Percentiles rank a stretch among this genome's conserved stretches.
Conservation (phyloP, 768 basidiomycete species). For the Hypholoma sublateritium region DNA sequence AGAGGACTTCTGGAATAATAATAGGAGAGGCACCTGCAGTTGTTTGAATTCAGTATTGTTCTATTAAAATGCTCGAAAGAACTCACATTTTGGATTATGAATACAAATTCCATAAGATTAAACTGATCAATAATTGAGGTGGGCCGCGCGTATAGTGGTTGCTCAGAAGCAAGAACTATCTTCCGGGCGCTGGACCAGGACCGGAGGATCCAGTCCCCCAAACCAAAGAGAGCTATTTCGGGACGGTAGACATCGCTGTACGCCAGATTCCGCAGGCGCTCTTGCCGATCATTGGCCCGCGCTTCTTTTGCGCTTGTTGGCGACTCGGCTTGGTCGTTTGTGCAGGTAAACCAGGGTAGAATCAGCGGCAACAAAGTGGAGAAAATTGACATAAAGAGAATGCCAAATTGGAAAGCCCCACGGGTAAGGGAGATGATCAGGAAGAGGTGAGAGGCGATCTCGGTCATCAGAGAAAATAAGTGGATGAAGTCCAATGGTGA, state of each 20-base stretch:
- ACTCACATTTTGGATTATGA: slow-evolving; percentile 70
- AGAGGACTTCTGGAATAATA: slow-evolving; percentile 70
- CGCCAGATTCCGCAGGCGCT: slow-evolving; percentile 72
- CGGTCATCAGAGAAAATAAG: slow-evolving; percentile 67
- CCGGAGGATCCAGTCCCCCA: slow-evolving; percentile 82
- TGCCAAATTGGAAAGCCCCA: slow-evolving; percentile 51
- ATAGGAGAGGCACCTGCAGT: slow-evolving; percentile 67
- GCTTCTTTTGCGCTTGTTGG: slow-evolving; percentile 55
- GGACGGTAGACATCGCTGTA: slow-evolving; percentile 76
- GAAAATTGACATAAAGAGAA: slow-evolving; percentile 58
- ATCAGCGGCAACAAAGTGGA: slow-evolving; percentile 63
- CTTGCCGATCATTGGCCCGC: slow-evolving; percentile 67
- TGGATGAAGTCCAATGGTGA: slow-evolving; percentile 81
- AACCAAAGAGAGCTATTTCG: slow-evolving; percentile 79
- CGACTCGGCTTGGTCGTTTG: slow-evolving; percentile 40
- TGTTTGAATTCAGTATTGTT: slow-evolving; percentile 9
- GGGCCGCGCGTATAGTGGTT: slow-evolving; percentile 38
- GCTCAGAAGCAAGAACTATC: slow-evolving; percentile 58
- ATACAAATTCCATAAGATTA: slow-evolving; percentile 63
- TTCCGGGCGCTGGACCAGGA: slow-evolving; percentile 71
- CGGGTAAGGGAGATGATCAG: slow-evolving; percentile 66
- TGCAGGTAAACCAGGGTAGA: slow-evolving; percentile 48
- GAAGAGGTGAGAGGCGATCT: slow-evolving; percentile 70
- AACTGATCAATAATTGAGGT: slow-evolving; percentile 54
- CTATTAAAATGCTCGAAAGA: too few species aligned